phyloP scores from a whole-genome alignment of 192 early-diverging fungal genomes.

The Umbelopsis sp. region DNA sequence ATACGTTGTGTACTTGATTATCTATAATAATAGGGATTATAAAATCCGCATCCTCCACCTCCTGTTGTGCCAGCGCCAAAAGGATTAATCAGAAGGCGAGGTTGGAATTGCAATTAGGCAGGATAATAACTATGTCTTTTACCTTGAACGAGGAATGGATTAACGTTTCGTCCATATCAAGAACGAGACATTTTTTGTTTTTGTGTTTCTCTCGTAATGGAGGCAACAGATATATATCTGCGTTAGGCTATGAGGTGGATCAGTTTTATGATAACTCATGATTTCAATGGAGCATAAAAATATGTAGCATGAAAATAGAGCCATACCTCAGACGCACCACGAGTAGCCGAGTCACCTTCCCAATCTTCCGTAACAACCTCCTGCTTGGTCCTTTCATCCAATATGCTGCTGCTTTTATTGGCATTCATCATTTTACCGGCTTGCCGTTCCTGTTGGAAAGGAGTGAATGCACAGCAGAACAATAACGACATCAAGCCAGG shows the following conservation, averaged over 20 bases:
- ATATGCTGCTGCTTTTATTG: not conserved
- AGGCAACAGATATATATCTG: conserved; percentile 56
- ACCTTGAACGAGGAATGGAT: conserved; percentile 96
- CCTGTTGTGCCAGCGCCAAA: conserved; percentile 1
- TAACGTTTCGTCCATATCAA: conserved; percentile 97
- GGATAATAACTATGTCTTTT: not conserved
- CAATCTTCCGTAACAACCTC: conserved; percentile 5
- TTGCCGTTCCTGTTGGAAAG: conserved; percentile 7
- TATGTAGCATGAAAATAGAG: not conserved
- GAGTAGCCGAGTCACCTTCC: conserved; percentile 17
- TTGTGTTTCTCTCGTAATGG: conserved; percentile 68
- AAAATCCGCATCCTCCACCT: conserved; percentile 68
- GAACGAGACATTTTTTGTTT: conserved; percentile 89
- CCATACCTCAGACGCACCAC: conserved; percentile 4
- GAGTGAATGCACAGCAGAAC: conserved; percentile 14
- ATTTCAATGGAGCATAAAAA: not conserved
- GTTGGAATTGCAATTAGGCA: not conserved
- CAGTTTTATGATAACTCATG: not conserved
- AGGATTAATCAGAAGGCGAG: too few relatives aligned
- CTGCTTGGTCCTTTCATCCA: conserved; percentile 16
- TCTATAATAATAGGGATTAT: conserved; percentile 84
- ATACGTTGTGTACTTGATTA: conserved; percentile 79
- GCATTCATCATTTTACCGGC: not conserved
- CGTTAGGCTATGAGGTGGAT: not conserved
- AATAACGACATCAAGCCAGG: conserved; percentile 4